Conservation (phyloP, 345 rosid species). For the Laguncularia racemosa region DNA sequence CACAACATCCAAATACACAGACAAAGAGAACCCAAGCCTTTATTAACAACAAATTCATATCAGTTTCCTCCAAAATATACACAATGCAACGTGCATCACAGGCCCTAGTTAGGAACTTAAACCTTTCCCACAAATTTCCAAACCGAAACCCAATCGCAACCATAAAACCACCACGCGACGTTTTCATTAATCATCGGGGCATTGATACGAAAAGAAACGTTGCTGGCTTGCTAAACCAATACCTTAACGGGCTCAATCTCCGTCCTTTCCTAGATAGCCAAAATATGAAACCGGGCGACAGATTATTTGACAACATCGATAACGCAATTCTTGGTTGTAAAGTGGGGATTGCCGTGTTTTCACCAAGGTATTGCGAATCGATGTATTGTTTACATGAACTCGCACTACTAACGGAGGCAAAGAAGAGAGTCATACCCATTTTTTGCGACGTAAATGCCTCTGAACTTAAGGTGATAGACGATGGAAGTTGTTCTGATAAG, state of each 20-base stretch:
- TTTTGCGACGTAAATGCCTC: conserved; percentile 83
- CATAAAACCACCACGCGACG: conserved; percentile 30
- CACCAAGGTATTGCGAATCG: conserved; percentile 72
- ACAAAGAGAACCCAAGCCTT: background rate
- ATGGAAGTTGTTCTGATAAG: conserved; percentile 20
- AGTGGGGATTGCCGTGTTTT: conserved; percentile 68
- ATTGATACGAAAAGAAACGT: conserved; percentile 71
- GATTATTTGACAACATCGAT: conserved; percentile 44
- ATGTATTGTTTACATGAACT: conserved; percentile 80
- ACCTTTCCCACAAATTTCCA: too few relatives aligned
- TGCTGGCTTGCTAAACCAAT: conserved; percentile 53
- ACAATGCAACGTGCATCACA: conserved; percentile 49
- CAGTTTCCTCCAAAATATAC: conserved; percentile 2
- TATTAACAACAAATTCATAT: background rate
- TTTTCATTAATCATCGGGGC: conserved; percentile 84
- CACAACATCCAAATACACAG: too few relatives aligned
- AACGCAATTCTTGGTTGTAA: conserved; percentile 41
- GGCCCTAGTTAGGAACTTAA: conserved; percentile 3
- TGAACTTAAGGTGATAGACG: conserved; percentile 39
- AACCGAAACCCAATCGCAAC: too few relatives aligned
- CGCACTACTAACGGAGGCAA: conserved; percentile 53
- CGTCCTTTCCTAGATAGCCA: conserved; percentile 67
- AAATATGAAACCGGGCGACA: conserved; percentile 80
- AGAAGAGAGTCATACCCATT: conserved; percentile 64
- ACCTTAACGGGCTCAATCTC: conserved; percentile 29